phyloP scores from a whole-genome alignment of 768 basidiomycete genomes.

The Termitomyces sp. region DNA sequence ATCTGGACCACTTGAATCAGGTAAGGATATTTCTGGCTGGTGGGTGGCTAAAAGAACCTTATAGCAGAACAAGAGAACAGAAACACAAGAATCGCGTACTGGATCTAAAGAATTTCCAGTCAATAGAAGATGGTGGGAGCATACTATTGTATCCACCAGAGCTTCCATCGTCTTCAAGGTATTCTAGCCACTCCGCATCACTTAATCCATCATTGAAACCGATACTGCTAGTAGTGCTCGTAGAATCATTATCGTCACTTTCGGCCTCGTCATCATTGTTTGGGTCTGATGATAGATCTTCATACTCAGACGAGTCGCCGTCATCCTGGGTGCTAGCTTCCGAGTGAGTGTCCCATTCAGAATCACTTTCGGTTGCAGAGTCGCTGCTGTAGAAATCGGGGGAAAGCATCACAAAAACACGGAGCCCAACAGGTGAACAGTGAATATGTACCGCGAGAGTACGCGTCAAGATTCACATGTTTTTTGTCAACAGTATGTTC shows the following conservation, averaged over 20 bases:
- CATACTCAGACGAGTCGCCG: background rate
- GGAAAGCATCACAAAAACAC: no score
- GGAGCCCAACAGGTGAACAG: no score
- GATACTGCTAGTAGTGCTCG: background rate
- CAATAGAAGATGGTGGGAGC: background rate
- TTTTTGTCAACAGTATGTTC: no score
- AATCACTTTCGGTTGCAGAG: background rate
- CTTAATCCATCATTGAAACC: background rate
- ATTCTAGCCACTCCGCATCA: background rate
- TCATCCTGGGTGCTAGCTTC: background rate
- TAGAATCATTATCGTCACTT: background rate
- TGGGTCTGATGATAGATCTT: background rate
- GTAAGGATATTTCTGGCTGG: background rate
- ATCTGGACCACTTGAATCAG: background rate
- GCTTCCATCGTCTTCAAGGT: background rate
- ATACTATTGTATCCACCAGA: background rate
- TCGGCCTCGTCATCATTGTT: background rate
- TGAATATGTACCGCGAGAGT: background rate
- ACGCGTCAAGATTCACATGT: no score
- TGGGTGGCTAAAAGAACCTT: background rate
- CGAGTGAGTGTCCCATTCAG: background rate
- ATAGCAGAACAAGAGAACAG: background rate
- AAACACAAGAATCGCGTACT: background rate
- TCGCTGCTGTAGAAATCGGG: background rate
- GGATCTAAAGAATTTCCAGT: background rate